Conservation (phyloP, 441 rosid genomes). For the Eutrema salsugineum region DNA sequence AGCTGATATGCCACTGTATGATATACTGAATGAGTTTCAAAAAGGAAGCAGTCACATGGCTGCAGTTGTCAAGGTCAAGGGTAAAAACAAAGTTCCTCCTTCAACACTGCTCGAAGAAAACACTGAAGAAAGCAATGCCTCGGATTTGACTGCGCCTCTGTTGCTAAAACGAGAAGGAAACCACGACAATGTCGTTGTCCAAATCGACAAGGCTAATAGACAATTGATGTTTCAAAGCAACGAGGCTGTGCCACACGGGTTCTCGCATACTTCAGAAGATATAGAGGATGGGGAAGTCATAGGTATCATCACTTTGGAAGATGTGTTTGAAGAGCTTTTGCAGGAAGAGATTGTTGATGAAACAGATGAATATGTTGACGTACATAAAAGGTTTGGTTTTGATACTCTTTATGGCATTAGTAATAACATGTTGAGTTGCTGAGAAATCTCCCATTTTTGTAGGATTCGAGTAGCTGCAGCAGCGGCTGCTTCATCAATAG, state of each 20-base stretch:
- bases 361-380: conserved; percentile 96
- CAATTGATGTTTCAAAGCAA: conserved; percentile 26
- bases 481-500: conserved; percentile 94
- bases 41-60: conserved; percentile 99
- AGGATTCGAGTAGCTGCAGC: conserved; percentile 99
- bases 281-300: conserved; percentile 90
- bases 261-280: conserved; percentile 52
- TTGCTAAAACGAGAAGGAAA: conserved; percentile 51
- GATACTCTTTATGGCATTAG: background rate
- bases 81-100: conserved; percentile 47
- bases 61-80: conserved; percentile 85
- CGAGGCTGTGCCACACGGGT: conserved; percentile 37
- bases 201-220: conserved; percentile 57
- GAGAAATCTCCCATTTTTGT: conserved; percentile 18
- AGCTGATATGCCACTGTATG: conserved; percentile 88
- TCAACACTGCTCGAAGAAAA: conserved; percentile 42
- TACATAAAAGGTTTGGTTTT: conserved; percentile 72
- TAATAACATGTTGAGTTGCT: background rate
- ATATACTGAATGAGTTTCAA: conserved; percentile 93
- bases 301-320: conserved; percentile 96
- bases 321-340: conserved; percentile 94
- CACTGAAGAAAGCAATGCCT: conserved; percentile 42
- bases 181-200: conserved; percentile 55
- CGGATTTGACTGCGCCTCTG: conserved; percentile 63
- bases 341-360: conserved; percentile 99